These are phyloP conservation scores for Stephanodiscus triporus DNA, from an alignment of 108 stramenopile species.

Conservation along the genomic window DNA sequence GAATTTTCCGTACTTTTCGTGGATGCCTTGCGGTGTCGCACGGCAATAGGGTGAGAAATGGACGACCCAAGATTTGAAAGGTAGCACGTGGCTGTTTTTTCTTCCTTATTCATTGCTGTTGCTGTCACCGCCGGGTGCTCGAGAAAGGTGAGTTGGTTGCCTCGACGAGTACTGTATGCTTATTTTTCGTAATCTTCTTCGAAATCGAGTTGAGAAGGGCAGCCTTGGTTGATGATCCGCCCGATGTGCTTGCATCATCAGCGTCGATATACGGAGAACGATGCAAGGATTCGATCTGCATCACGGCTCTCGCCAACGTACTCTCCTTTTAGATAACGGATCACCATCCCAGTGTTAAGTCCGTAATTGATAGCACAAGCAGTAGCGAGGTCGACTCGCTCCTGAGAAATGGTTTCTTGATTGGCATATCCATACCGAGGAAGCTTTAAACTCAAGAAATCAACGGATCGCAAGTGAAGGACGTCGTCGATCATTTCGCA, in stretches of 20 bases:
- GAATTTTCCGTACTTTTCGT: background rate
- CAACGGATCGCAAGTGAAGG: background rate
- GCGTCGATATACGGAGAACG: background rate
- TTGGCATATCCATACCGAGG: background rate
- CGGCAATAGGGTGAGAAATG: conserved; percentile 8
- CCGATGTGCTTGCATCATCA: too few relatives aligned
- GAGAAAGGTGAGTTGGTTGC: conserved; percentile 4
- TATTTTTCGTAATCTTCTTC: background rate
- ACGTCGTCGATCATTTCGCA: background rate
- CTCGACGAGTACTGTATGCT: background rate
- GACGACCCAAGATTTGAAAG: background rate
- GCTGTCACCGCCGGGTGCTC: too few relatives aligned
- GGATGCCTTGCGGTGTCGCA: conserved; percentile 10
- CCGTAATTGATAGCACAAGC: background rate
- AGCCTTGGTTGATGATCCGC: background rate
- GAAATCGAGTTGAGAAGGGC: background rate
- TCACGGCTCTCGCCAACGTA: conserved; percentile 10
- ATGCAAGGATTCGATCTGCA: background rate
- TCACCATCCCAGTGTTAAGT: too few relatives aligned
- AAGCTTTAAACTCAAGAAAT: background rate
- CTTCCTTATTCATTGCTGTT: conserved; percentile 18
- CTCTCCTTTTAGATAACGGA: too few relatives aligned
- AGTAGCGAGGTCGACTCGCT: background rate
- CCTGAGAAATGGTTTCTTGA: background rate
- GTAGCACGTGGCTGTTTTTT: conserved; percentile 16